Percentiles rank a stretch among this genome's conserved stretches.
Evolutionary conservation across 169 alveolate genomes (phyloP).

Genomic region (Plasmodium vivax): DNA sequence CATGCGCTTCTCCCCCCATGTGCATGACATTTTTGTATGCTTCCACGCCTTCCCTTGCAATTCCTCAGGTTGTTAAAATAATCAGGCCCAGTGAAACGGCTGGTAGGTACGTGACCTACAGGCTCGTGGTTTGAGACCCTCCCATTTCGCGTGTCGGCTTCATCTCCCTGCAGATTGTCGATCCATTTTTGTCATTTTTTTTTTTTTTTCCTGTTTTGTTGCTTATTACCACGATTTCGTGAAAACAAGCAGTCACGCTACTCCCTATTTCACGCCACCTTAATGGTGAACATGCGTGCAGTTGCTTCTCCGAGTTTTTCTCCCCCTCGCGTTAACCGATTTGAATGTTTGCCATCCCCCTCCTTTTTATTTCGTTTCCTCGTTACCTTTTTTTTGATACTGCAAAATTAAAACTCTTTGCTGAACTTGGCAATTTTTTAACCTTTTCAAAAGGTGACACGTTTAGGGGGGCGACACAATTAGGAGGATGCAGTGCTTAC

Average conservation of each 20-base stretch:
- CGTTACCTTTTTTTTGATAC: neutral
- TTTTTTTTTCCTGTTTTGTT: neutral
- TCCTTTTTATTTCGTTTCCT: neutral
- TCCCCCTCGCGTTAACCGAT: neutral
- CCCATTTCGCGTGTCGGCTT: neutral
- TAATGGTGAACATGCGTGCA: neutral
- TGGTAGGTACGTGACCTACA: slow-evolving; percentile 97
- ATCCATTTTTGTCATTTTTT: neutral
- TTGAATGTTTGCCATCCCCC: neutral
- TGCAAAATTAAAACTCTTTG: neutral
- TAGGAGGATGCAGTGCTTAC: neutral
- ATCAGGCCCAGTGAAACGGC: slow-evolving; percentile 98
- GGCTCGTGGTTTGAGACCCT: slow-evolving; percentile 87
- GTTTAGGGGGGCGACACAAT: neutral
- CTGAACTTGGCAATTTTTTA: neutral
- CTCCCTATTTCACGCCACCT: neutral
- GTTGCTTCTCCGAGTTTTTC: neutral
- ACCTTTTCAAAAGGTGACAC: neutral
- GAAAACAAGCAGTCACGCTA: neutral
- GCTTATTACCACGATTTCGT: neutral
- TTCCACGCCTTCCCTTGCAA: neutral
- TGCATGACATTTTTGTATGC: neutral
- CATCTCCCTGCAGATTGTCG: neutral
- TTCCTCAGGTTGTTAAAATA: slow-evolving; percentile 93
- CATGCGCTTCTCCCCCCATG: neutral